Conservation (phyloP, 2,329 filamentous ascomycete species). For the Pseudocercospora crystallina region DNA sequence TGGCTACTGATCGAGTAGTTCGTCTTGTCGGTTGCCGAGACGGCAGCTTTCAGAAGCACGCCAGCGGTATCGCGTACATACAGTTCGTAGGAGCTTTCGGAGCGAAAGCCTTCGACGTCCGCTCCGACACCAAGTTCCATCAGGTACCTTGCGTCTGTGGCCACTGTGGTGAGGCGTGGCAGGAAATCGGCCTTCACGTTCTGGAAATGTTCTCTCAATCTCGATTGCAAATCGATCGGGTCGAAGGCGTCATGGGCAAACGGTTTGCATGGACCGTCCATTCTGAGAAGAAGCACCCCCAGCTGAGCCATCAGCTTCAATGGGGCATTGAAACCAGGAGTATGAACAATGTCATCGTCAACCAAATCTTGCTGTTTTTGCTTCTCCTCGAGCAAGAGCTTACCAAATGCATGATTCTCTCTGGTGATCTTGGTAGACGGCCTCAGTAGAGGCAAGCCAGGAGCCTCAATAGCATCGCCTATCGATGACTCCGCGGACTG, state of each 20-base stretch:
- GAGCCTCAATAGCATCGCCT: no score
- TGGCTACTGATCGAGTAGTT: slow-evolving; percentile 11
- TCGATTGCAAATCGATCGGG: slow-evolving; percentile 11
- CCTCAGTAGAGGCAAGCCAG: background rate
- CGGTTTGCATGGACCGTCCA: slow-evolving; percentile 5
- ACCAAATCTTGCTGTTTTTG: background rate
- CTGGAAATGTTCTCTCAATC: slow-evolving; percentile 4
- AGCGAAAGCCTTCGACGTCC: no score
- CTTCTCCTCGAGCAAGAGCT: slow-evolving; percentile 4
- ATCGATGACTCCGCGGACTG: no score
- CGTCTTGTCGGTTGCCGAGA: slow-evolving; percentile 5
- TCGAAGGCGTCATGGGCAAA: slow-evolving; percentile 1
- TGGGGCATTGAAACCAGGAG: background rate
- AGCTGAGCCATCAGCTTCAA: slow-evolving; percentile 17
- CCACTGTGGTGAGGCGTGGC: slow-evolving; percentile 15
- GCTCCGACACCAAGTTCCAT: background rate
- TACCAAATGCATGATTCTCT: slow-evolving; percentile 15
- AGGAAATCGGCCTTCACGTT: slow-evolving; percentile 15
- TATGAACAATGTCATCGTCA: slow-evolving; percentile 7
- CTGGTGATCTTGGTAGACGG: slow-evolving; percentile 8
- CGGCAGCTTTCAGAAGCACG: slow-evolving; percentile 8
- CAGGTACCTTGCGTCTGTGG: slow-evolving; percentile 9
- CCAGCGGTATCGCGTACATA: slow-evolving; percentile 14
- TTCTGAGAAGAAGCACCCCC: slow-evolving; percentile 15
- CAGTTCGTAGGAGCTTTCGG: slow-evolving; percentile 10